A percentile compares a stretch with the other conserved stretches of the same genome.
Conservation (phyloP, 2,329 filamentous ascomycete species). For the Botrytis hyacinthi region DNA sequence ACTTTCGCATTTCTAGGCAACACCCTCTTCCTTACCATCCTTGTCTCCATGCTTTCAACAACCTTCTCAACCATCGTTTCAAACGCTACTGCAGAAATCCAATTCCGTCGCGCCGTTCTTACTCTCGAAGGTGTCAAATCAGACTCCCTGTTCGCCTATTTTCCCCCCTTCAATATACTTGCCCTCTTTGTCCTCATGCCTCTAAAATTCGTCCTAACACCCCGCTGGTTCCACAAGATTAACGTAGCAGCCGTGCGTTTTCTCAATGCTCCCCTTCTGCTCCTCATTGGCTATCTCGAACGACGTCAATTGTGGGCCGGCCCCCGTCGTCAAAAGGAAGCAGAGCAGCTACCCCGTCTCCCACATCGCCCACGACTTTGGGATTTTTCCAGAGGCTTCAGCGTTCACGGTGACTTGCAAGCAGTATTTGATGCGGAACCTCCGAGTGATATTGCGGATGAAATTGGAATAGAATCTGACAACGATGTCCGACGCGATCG, state of each 20-base stretch:
- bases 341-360: conserved; percentile 30
- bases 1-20: conserved; percentile 84
- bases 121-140: conserved; percentile 85
- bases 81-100: conserved; percentile 79
- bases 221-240: conserved; percentile 87
- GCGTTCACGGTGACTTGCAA: conserved; percentile 37
- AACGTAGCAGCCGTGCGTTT: conserved; percentile 74
- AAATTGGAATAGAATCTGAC: conserved; percentile 27
- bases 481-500: conserved; percentile 20
- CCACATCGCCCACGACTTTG: conserved; percentile 29
- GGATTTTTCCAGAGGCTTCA: conserved; percentile 35
- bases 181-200: conserved; percentile 73
- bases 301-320: conserved; percentile 63
- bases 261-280: conserved; percentile 72
- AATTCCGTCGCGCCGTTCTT: conserved; percentile 75
- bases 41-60: conserved; percentile 83
- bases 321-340: conserved; percentile 26
- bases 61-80: conserved; percentile 76
- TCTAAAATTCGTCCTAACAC: conserved; percentile 73
- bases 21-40: conserved; percentile 82
- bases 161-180: conserved; percentile 79
- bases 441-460: conserved; percentile 29
- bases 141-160: conserved; percentile 62
- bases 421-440: conserved; percentile 38
- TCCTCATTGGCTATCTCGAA: conserved; percentile 69